These are phyloP conservation scores for Pythium rhizo-oryzae DNA, from an alignment of 352 stramenopile species.

Conservation along the genomic window DNA sequence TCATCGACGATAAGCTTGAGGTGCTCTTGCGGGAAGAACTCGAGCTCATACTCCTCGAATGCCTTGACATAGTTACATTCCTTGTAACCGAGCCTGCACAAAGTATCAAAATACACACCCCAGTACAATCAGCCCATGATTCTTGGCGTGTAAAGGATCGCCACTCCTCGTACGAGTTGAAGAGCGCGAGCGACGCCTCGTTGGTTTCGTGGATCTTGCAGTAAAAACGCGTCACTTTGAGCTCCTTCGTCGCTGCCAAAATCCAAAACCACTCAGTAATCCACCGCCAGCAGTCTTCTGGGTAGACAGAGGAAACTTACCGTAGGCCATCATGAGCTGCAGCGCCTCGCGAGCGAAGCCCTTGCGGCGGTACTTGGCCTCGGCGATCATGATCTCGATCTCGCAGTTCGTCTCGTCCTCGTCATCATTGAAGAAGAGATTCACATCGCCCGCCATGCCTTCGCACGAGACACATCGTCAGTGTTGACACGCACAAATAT, in stretches of 20 bases:
- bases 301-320: constrained; percentile 23
- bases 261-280: background rate
- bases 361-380: constrained; percentile 80
- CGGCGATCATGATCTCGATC: constrained; percentile 97
- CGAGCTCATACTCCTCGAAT: constrained; percentile 83
- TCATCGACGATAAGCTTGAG: constrained; percentile 41
- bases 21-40: constrained; percentile 55
- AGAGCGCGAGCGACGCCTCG: constrained; percentile 84
- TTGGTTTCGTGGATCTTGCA: constrained; percentile 96
- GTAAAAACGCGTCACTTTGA: constrained; percentile 88
- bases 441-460: constrained; percentile 96
- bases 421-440: constrained; percentile 95
- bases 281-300: too few relatives aligned
- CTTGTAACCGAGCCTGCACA: constrained; percentile 66
- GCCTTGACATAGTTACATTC: constrained; percentile 86
- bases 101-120: background rate
- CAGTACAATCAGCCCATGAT: background rate
- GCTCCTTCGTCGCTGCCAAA: constrained; percentile 46
- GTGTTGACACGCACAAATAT: background rate
- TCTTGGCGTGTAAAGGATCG: background rate
- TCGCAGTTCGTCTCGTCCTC: constrained; percentile 68
- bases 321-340: constrained; percentile 94
- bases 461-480: background rate
- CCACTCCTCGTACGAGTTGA: constrained; percentile 64
- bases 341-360: constrained; percentile 89